Evolutionary conservation across 2,329 filamentous ascomycete genomes (phyloP), one percentile per base, ranked within the genome.

Genomic region (Aspergillus puulaauensis): DNA sequence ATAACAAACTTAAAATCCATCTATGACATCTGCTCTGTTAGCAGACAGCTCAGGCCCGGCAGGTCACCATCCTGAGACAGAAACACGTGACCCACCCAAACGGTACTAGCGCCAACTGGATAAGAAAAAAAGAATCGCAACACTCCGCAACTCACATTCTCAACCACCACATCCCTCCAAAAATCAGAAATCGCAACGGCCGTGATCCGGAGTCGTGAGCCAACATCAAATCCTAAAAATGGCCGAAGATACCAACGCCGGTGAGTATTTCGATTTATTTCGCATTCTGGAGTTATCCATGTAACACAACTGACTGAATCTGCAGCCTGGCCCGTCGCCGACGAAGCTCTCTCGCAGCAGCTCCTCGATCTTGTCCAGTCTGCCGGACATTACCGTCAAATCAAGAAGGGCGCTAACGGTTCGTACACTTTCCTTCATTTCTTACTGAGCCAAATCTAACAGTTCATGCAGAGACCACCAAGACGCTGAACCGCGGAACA

Each of bases 401-500:
- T 93, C 65, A 95, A 95, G 83, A 96, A 95, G 83, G 90, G 91
- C 61, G 90, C 90, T 73, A 93, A 93, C 83, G 89, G 75, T 81
- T 79, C 80, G 74, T 41, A 59, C 27, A 31, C 27, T 31, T 31
- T 27, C 8, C 27, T 9, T 31, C 3, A 31, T 31, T 11, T 9
- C 9, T 31, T 21, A 21, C 27, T 3, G 27, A 31, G 8, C 3
- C 27, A 15, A 31, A 23, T 41, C 59, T 60, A 53, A 64, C 47
- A 24, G 4, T 44, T 53, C 9, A 35, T 35, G 27, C 63, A 76
- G 9, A 17, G 33, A 81, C 86, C 39, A 96, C 91, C 73, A 96
- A 96, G 83, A 90, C 91, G 1, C 83, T 96, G 51, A 96, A 95
- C 82, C 89, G 93, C 67, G 93, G 93, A 79, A 92, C 93, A 62